Evolutionary conservation across 2,329 filamentous ascomycete genomes (phyloP).

Genomic region (Penicillium sp.): DNA sequence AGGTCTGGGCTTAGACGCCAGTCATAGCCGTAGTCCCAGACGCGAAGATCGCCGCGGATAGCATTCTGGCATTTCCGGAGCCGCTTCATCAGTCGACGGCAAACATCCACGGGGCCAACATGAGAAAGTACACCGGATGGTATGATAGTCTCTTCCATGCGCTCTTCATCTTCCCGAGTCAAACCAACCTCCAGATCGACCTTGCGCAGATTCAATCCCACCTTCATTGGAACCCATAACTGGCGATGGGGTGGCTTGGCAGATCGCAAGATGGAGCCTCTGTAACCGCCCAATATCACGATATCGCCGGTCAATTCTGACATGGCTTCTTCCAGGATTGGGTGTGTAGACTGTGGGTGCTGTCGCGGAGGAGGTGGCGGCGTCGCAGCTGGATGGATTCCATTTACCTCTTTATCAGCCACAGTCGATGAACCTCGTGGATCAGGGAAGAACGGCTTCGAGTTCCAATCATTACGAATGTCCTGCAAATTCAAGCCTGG

Average conservation of each 20-base stretch:
- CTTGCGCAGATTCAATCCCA: constrained; percentile 86
- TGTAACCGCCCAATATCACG: constrained; percentile 85
- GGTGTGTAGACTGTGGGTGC: constrained; percentile 35
- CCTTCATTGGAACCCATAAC: constrained; percentile 90
- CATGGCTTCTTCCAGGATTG: constrained; percentile 59
- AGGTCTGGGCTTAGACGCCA: constrained; percentile 85
- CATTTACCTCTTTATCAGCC: constrained; percentile 11
- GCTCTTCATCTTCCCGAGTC: constrained; percentile 72
- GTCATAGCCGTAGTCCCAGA: constrained; percentile 93
- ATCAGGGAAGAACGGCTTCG: constrained; percentile 34
- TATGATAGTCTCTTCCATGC: constrained; percentile 79
- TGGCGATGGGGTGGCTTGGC: constrained; percentile 80
- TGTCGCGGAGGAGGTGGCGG: constrained; percentile 19
- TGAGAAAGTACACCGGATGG: constrained; percentile 86
- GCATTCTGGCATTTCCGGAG: constrained; percentile 73
- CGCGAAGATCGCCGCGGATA: constrained; percentile 67
- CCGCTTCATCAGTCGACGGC: constrained; percentile 75
- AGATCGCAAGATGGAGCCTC: constrained; percentile 85
- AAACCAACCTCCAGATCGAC: constrained; percentile 88
- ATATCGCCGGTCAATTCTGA: constrained; percentile 77
- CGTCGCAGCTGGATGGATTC: constrained; percentile 4
- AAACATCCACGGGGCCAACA: constrained; percentile 89
- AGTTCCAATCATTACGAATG: constrained; percentile 37
- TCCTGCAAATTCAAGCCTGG: constrained; percentile 45
- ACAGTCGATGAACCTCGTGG: constrained; percentile 14